Base-by-base conservation (phyloP, 352 stramenopile genomes). In the Phytopythium delawarense region DNA sequence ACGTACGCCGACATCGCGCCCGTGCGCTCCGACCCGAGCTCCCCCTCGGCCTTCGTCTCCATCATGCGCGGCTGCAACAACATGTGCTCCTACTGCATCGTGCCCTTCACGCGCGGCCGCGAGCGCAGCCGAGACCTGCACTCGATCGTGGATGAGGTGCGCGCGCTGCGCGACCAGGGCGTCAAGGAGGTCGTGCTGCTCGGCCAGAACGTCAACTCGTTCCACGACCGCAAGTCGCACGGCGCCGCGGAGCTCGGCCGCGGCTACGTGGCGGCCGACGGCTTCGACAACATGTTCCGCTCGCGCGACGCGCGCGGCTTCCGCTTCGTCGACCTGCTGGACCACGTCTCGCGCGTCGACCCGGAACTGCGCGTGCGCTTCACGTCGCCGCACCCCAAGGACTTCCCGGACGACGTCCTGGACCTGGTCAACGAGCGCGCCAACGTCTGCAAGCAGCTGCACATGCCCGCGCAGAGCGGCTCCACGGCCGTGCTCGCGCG, bases 21-120 rank as follows among this genome's bases (percentile, higher is more conserved):
- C 1, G 86, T 99, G 55, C 87, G 97, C 18, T 78, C 78, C 3
- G 86, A 96, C 78, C 78, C 81, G 28, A 59, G 80, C 68, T 87
- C 74, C 49, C 91, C 91, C 25, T 91, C 97, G 45, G 96, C 97
- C 7, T 99, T 99, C 74, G 91, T 99, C 16, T 98, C 91, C 15
- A 99, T 99, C 70, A 99, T 99, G 96, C 82, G 97, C 51, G 98
- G 98, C 62, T 99, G 98, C 78, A 99, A 99, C 76, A 99, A 99
- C 75, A 99, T 99, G 89, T 99, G 98, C 78, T 98, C 88, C 18
- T 99, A 99, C 81, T 99, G 98, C 79, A 98, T 99, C 59, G 98
- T 99, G 61, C 98, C 98, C 0, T 99, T 99, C 75, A 99, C 97
- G 15, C 82, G 98, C 40, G 98, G 98, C 2, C 82, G 97, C 57